phyloP scores from a whole-genome alignment of 2,329 filamentous ascomycete species.

The Aspergillus candidus region DNA sequence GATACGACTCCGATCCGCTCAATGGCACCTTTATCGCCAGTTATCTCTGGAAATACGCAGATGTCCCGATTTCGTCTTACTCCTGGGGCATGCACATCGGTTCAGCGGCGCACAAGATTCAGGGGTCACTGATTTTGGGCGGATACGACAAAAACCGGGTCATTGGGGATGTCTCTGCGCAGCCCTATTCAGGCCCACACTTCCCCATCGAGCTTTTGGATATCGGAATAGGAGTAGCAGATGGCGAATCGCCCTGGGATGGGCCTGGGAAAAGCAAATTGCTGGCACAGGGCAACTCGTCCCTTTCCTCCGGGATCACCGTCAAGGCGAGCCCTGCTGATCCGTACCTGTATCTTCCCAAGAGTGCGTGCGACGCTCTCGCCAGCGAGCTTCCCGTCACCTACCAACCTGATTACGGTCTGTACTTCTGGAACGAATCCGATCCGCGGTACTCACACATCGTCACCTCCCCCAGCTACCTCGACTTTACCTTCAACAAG shows the following conservation, averaged over 20 bases:
- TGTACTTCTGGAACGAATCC: conserved; percentile 40
- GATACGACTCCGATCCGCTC: no score
- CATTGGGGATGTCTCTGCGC: conserved; percentile 20
- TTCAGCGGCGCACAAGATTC: conserved; percentile 26
- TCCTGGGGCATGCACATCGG: conserved; percentile 43
- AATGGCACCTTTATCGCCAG: conserved; percentile 9
- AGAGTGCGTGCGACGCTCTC: conserved; percentile 38
- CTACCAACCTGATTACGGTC: conserved; percentile 30
- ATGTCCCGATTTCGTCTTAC: conserved; percentile 29
- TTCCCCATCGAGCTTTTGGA: conserved; percentile 29
- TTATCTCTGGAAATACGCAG: conserved; percentile 11
- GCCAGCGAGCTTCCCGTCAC: conserved; percentile 34
- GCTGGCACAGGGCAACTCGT: no score
- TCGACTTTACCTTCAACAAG: conserved; percentile 18
- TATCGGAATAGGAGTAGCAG: conserved; percentile 38
- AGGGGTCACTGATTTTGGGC: conserved; percentile 36
- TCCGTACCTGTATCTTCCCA: conserved; percentile 39
- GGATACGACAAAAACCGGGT: conserved; percentile 41
- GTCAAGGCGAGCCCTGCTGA: conserved; percentile 27
- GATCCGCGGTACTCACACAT: conserved; percentile 17
- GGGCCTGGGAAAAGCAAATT: no score
- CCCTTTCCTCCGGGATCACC: conserved; percentile 23
- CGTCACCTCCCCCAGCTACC: conserved; percentile 16
- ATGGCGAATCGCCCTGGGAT: conserved; percentile 32
- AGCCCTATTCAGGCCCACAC: conserved; percentile 6